phyloP scores from a whole-genome alignment of 2,329 filamentous ascomycete species.

The Ceratocystis colombiana region DNA sequence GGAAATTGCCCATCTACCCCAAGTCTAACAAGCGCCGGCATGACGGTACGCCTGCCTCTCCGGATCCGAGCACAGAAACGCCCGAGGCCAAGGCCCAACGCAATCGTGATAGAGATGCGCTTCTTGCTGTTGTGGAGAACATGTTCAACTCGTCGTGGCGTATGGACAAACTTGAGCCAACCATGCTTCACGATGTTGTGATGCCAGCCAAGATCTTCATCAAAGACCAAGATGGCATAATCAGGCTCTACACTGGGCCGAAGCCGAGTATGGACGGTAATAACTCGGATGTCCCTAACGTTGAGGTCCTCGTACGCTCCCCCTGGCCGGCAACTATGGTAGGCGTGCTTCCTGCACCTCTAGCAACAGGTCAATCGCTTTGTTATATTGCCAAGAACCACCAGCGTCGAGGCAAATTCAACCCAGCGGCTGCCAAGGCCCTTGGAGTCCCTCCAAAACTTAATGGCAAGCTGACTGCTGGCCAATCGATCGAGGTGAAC shows the following conservation, averaged over 20 bases:
- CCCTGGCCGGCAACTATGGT: conserved; percentile 69
- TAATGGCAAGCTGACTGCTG: conserved; percentile 52
- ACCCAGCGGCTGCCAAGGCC: conserved; percentile 51
- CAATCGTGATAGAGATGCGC: conserved; percentile 26
- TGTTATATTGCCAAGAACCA: conserved; percentile 80
- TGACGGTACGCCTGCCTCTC: conserved; percentile 20
- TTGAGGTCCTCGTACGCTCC: conserved; percentile 60
- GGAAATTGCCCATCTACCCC: conserved; percentile 59
- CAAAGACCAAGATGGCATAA: conserved; percentile 51
- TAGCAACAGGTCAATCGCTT: conserved; percentile 56
- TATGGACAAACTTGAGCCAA: conserved; percentile 58
- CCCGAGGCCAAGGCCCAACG: conserved; percentile 22
- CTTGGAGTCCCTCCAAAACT: conserved; percentile 52
- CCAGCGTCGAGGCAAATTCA: conserved; percentile 70
- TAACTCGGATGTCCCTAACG: conserved; percentile 44
- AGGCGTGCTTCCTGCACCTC: conserved; percentile 55
- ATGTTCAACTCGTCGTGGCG: conserved; percentile 45
- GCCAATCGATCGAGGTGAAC: conserved; percentile 49
- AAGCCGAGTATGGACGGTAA: conserved; percentile 36
- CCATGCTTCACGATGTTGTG: conserved; percentile 53
- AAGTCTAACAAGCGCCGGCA: conserved; percentile 27
- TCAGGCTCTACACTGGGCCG: conserved; percentile 62
- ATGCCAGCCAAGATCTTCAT: conserved; percentile 62
- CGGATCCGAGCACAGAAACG: conserved; percentile 3
- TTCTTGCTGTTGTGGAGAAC: conserved; percentile 29